Evolutionary conservation across 768 basidiomycete genomes (phyloP), one percentile per base, ranked within the genome.

Genomic region (Mycena albidolilacea): DNA sequence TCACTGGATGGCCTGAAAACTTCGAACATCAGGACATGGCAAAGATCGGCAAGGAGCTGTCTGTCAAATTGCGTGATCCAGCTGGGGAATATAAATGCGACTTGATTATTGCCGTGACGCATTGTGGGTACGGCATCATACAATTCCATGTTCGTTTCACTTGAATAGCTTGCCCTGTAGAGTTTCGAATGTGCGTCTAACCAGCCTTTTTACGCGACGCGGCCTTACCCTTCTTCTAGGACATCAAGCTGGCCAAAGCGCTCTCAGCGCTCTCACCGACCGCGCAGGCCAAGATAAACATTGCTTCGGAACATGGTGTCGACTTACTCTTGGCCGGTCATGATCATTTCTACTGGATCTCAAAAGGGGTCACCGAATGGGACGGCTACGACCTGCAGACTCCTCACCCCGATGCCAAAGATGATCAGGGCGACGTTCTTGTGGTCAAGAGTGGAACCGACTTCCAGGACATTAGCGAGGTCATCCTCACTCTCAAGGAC

Each of bases 391-490:
- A 89, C 66, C 76, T 82, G 15, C 81, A 77, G 23, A 10, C 41
- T 48, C 46, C 81, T 21, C 82, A 83, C 39, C 82, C 86, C 9
- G 91, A 87, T 46, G 85, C 86, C 7, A 88, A 89, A 61, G 81
- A 78, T 23, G 89, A 89, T 70, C 73, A 86, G 3, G 88, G 89
- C 9, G 85, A 87, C 44, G 82, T 87, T 52, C 79, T 89, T 17
- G 80, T 88, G 21, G 83, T 92, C 71, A 92, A 92, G 79, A 90
- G 90, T 74, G 91, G 91, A n/a, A 91, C 90, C 1, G 91, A 92
- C 78, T 92, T 92, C 76, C 84, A 89, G 58, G 91, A 92, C 69
- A 79, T 92, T 38, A 89, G 90, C 41, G 88, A 90, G 61, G 82
- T 91, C 37, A 79, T 80, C 0, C 78, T 92, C 37, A 86, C 87